Conservation (phyloP, 2,329 filamentous ascomycete species). For the Balansia obtecta region DNA sequence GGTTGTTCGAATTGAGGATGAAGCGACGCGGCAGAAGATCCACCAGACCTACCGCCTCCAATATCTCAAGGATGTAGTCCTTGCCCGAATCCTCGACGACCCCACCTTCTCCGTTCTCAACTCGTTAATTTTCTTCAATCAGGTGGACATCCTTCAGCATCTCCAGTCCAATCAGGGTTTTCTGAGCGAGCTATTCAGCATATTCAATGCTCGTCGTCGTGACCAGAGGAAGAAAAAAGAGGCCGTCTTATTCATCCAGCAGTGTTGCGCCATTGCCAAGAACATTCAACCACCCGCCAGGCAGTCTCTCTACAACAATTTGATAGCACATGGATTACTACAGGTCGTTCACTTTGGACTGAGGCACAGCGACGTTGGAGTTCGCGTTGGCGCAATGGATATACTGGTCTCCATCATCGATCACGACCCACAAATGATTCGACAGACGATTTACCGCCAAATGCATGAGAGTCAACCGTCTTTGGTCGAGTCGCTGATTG, state of each 20-base stretch:
- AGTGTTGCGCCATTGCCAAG: slow-evolving; percentile 89
- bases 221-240: slow-evolving; percentile 74
- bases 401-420: slow-evolving; percentile 91
- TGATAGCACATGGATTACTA: slow-evolving; percentile 76
- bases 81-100: slow-evolving; percentile 91
- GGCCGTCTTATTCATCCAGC: slow-evolving; percentile 90
- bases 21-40: slow-evolving; percentile 74
- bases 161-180: slow-evolving; percentile 73
- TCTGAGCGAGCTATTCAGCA: slow-evolving; percentile 73
- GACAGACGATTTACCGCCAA: slow-evolving; percentile 83
- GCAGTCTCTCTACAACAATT: slow-evolving; percentile 76
- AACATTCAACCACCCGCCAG: slow-evolving; percentile 77
- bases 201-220: slow-evolving; percentile 57
- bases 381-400: slow-evolving; percentile 86
- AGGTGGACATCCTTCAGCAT: slow-evolving; percentile 94
- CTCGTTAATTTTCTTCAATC: slow-evolving; percentile 96
- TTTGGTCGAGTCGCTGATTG: slow-evolving; percentile 84
- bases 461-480: slow-evolving; percentile 77
- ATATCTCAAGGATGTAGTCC: slow-evolving; percentile 96
- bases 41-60: slow-evolving; percentile 92
- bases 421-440: slow-evolving; percentile 89
- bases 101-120: slow-evolving; percentile 96
- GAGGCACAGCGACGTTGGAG: slow-evolving; percentile 68
- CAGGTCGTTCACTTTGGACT: slow-evolving; percentile 86
- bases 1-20: slow-evolving; percentile 83